Base-by-base conservation (phyloP, 331 rosid genomes). In the Spiraea crenata region DNA sequence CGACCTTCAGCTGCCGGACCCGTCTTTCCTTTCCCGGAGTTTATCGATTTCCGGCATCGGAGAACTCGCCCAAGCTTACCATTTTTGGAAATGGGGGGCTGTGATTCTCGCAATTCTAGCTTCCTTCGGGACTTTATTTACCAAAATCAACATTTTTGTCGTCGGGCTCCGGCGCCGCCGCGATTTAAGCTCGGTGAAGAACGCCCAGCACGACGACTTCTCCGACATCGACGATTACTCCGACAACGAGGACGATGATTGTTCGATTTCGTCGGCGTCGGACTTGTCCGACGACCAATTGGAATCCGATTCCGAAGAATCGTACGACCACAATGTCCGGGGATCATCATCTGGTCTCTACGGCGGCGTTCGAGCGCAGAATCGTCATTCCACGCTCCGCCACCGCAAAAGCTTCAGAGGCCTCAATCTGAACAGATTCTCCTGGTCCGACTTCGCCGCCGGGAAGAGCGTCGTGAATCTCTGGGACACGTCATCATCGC, bases 51-150 rank as follows among this genome's bases (percentile, higher is more conserved):
- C 89, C 7, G 77, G 72, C 0, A 38, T 77, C 31, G 81, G 82
- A 60, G 71, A 83, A 4, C 67, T 88, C 54, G 78, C 85, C 17
- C 40, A 58, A 7, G 80, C 87, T 11, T 76, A 69, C 57, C 72
- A 72, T 71, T 65, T 93, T 65, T 91, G 89, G 80, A 87, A 83
- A 79, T 91, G 97, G 99, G 85, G 99, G 15, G 99, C 97, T 47
- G 47, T 95, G 1, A 76, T 95, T 71, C 77, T 95, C 31, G 96
- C 96, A 11, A 19, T 90, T 0, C 76, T 87, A 3, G 96, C 97
- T 7, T 84, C 96, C 49, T 76, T 89, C 38, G 78, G 90, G 31
- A 79, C 93, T 77, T 74, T 91, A 12, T 60, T 89, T 57, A 83
- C 75, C 41, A 77, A 82, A 63, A 44, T 95, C 76, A 87, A 86